A percentile compares a stretch with the other conserved stretches of the same genome.
phyloP scores from a whole-genome alignment of 2,329 filamentous ascomycete species.

The Colletotrichum agaves region DNA sequence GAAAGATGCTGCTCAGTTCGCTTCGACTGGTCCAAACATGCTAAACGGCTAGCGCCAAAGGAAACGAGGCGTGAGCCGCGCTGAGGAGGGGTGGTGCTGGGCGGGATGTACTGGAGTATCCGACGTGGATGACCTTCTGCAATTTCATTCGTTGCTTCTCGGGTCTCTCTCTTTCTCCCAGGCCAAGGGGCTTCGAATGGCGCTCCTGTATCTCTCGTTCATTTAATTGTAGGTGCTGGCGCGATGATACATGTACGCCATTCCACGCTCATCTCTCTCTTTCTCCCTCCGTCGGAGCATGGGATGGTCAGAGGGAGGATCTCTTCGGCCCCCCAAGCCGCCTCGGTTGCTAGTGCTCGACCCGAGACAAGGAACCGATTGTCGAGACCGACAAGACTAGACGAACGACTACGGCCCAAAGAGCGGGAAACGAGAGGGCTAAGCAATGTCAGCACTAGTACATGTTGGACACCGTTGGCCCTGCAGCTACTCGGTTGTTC shows the following conservation, averaged over 20 bases:
- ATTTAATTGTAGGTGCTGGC: conserved; percentile 2
- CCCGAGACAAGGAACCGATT: no score
- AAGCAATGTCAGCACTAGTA: conserved; percentile 35
- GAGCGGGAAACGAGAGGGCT: neutral
- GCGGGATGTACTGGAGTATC: no score
- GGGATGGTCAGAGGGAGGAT: neutral
- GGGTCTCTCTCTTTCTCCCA: neutral
- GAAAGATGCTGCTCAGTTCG: conserved; percentile 13
- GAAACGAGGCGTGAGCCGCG: neutral
- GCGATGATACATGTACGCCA: neutral
- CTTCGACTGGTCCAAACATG: neutral
- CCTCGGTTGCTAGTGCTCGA: no score
- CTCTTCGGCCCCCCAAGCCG: neutral
- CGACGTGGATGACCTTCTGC: no score
- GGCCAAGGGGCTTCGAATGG: neutral
- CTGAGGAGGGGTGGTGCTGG: no score
- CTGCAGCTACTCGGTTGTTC: neutral
- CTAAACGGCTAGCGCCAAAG: neutral
- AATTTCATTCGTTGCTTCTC: neutral
- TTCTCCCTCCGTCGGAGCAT: neutral
- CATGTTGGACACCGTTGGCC: conserved; percentile 18
- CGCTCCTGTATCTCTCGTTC: neutral
- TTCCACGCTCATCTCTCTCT: neutral
- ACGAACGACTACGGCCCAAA: neutral
- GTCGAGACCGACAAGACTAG: neutral